Evolutionary conservation across 768 basidiomycete genomes (phyloP), one percentile per base, ranked within the genome.

Genomic region (Nidula microcarpa): DNA sequence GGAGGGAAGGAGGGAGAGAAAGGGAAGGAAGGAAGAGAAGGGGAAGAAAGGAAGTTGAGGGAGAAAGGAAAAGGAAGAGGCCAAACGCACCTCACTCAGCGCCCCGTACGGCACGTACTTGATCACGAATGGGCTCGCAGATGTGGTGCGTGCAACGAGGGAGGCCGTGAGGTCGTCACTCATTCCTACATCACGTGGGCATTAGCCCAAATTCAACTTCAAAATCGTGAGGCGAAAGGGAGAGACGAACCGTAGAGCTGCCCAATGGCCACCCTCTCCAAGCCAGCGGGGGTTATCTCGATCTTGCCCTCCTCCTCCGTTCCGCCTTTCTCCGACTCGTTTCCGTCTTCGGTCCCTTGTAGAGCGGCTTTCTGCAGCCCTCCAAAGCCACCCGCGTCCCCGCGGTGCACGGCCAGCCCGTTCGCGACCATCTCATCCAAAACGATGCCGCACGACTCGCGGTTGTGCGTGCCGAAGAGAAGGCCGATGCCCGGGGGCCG

Each of bases 401-500:
- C 61, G 10, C 60, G 67, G 49, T 65, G 68, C 41, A 55, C 55
- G 32, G 81, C 87, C 17, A 96, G 66, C 6, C 84, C 86, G 30
- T 70, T 71, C 37, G 64, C 59, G 1, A 82, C 77, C 33, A 96
- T 69, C 59, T 82, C 81, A 6, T 78, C 72, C 32, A 93, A 61
- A 45, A 96, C 75, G 47, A 80, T 61, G 18, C 77, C 71, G 56
- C 81, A 84, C 53, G 88, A 91, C 30, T 71, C 71, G 77, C 83
- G 80, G 62, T 96, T 96, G 57, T 96, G 94, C 17, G 94, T 94
- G 1, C 88, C 94, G 58, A 97, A 94, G 1, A 94, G 70, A 11
- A 91, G 82, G 2, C 81, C 88, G 11, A 94, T 67, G 4, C 58
- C 46, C 13, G 64, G 62, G 0, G 49, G 45, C 6, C 47, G 18